phyloP scores from a whole-genome alignment of 192 early-diverging fungal species.

The Chytriomyces sp. region DNA sequence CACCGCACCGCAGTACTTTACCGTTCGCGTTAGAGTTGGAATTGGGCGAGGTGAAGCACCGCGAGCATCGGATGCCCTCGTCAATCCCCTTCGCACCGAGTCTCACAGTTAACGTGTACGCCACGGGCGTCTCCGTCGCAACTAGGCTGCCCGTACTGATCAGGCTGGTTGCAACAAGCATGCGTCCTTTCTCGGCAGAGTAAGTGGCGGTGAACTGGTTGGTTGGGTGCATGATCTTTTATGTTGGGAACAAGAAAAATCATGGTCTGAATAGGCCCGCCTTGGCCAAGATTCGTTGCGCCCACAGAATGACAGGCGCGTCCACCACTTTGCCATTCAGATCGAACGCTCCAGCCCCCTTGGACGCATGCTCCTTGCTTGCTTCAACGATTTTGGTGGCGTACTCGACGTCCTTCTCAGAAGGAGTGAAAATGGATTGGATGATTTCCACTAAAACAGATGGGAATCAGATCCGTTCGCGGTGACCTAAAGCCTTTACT shows the following conservation, averaged over 20 bases:
- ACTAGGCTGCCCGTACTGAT: no score
- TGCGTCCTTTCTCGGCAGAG: no score
- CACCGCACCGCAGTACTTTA: not conserved
- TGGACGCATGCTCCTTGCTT: slow-evolving; percentile 60
- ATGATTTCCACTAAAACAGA: slow-evolving; percentile 67
- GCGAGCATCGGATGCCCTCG: not conserved
- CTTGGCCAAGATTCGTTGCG: slow-evolving; percentile 68
- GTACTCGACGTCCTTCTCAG: slow-evolving; percentile 53
- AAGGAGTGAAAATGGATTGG: slow-evolving; percentile 77
- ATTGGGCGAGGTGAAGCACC: no score
- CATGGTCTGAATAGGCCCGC: no score
- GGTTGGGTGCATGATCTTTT: no score
- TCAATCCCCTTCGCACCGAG: no score
- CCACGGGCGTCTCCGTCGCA: no score
- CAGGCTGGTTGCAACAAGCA: no score
- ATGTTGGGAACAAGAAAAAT: no score
- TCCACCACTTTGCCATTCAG: slow-evolving; percentile 89
- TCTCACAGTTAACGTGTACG: no score
- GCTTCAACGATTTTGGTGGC: slow-evolving; percentile 69
- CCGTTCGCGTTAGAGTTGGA: no score
- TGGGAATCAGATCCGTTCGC: not conserved
- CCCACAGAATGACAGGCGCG: slow-evolving; percentile 33
- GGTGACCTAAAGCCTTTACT: not conserved
- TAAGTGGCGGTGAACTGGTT: no score
- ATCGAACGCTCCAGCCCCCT: slow-evolving; percentile 87